Evolutionary conservation across 1,139 yeast genomes (phyloP).

Genomic region (Yamadazyma blattariae): DNA sequence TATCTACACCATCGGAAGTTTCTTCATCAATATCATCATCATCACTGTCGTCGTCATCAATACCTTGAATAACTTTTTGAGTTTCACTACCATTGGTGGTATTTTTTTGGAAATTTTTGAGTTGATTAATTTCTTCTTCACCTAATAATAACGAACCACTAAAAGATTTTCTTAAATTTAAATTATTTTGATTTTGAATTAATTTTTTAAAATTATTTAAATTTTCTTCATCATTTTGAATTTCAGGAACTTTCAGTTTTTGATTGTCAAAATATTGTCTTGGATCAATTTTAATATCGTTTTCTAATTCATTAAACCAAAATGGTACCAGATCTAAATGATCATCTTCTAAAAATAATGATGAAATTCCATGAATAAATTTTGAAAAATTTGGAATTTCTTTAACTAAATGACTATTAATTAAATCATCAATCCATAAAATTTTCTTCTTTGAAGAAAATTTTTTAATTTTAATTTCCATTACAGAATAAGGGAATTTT

Average conservation of each 20-base stretch:
- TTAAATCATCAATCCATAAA: conserved; percentile 86
- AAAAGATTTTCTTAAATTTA: conserved; percentile 37
- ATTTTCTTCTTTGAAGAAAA: conserved; percentile 45
- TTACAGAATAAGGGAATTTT: conserved; percentile 86
- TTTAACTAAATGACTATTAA: conserved; percentile 78
- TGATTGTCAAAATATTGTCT: conserved; percentile 56
- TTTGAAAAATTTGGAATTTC: conserved; percentile 90
- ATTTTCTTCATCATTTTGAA: conserved; percentile 26
- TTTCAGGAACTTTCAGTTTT: conserved; percentile 16
- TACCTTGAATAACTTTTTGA: conserved; percentile 11
- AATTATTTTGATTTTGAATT: conserved; percentile 32
- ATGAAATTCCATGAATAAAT: conserved; percentile 87
- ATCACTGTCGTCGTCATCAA: conserved; percentile 12
- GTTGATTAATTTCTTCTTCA: conserved; percentile 6
- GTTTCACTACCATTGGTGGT: too few relatives aligned
- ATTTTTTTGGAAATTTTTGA: conserved; percentile 9
- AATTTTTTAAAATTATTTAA: conserved; percentile 44
- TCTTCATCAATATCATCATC: conserved; percentile 30
- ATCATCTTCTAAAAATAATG: conserved; percentile 85
- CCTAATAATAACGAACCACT: conserved; percentile 34
- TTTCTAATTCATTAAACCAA: conserved; percentile 90
- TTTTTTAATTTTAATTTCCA: conserved; percentile 80
- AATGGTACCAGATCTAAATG: conserved; percentile 86
- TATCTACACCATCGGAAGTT: conserved; percentile 38
- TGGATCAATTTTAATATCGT: conserved; percentile 73